Evolutionary conservation across 208 protist genomes (phyloP).

Genomic region (Acanthamoeba royreba): DNA sequence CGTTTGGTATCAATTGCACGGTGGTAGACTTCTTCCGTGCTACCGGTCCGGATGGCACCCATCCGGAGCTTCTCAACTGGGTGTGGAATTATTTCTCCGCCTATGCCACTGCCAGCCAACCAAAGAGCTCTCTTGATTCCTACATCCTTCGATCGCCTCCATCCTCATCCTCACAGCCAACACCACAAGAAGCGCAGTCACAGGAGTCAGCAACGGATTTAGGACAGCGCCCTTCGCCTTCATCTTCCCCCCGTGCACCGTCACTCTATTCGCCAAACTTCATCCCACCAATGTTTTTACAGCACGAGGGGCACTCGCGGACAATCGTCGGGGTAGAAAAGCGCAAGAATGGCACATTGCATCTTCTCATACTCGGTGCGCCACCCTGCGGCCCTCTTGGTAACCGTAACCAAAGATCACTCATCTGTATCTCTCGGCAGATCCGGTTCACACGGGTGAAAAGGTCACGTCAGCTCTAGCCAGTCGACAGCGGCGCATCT

Average conservation of each 20-base stretch:
- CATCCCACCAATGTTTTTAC: constrained; percentile 19
- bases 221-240: neutral
- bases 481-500: neutral
- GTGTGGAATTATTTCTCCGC: constrained; percentile 40
- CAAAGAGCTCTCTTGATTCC: too few relatives aligned
- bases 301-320: constrained; percentile 44
- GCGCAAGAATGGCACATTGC: constrained; percentile 18
- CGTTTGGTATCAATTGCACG: constrained; percentile 40
- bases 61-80: constrained; percentile 23
- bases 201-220: too few relatives aligned
- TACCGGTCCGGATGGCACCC: constrained; percentile 12
- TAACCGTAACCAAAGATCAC: too few relatives aligned
- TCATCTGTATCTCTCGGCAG: too few relatives aligned
- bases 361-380: constrained; percentile 34
- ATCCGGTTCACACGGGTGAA: neutral
- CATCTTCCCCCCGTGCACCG: neutral
- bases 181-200: too few relatives aligned
- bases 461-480: neutral
- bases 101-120: neutral
- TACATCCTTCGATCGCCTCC: too few relatives aligned
- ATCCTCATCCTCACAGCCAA: too few relatives aligned
- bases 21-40: constrained; percentile 40
- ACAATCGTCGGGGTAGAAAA: constrained; percentile 46
- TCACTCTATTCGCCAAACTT: neutral
- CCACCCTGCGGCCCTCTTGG: too few relatives aligned